A percentile compares a stretch with the other conserved stretches of the same genome.
Evolutionary conservation across 2,329 filamentous ascomycete genomes (phyloP).

Genomic region (Pseudogymnoascus sp.): DNA sequence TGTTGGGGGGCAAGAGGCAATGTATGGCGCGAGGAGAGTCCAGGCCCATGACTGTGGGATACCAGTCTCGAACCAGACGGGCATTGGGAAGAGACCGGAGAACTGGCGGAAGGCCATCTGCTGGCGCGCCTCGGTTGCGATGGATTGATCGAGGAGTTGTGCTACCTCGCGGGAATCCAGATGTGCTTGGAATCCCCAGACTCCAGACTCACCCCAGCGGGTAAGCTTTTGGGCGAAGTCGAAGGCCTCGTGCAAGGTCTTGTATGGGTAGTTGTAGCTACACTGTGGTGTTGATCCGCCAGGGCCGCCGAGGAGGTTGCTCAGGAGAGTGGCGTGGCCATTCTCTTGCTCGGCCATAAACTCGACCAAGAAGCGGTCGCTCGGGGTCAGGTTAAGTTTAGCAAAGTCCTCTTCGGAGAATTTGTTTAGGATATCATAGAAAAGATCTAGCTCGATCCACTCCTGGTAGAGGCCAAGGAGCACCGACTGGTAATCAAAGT

Average conservation of each 20-base stretch:
- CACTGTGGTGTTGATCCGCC: slow-evolving; percentile 62
- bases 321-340: slow-evolving; percentile 69
- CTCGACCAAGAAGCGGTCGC: slow-evolving; percentile 63
- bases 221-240: slow-evolving; percentile 86
- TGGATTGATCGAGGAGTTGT: slow-evolving; percentile 66
- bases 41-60: slow-evolving; percentile 81
- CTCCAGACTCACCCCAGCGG: slow-evolving; percentile 69
- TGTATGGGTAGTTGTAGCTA: slow-evolving; percentile 73
- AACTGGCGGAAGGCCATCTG: slow-evolving; percentile 83
- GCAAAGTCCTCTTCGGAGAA: slow-evolving; percentile 66
- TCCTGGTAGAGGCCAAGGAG: slow-evolving; percentile 73
- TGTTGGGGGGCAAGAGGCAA: slow-evolving; percentile 65
- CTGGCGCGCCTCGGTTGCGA: slow-evolving; percentile 73
- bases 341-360: slow-evolving; percentile 74
- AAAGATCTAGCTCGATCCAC: slow-evolving; percentile 78
- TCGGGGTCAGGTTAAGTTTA: slow-evolving; percentile 57
- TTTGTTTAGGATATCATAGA: slow-evolving; percentile 65
- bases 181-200: slow-evolving; percentile 74
- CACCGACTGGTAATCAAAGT: slow-evolving; percentile 72
- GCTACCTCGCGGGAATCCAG: slow-evolving; percentile 69
- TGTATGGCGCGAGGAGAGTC: slow-evolving; percentile 75
- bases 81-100: slow-evolving; percentile 71
- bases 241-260: slow-evolving; percentile 66
- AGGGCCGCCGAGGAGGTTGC: slow-evolving; percentile 64
- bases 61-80: slow-evolving; percentile 72